Base-by-base conservation (phyloP, 495 filamentous ascomycete species). In the Delitschia confertaspora region DNA sequence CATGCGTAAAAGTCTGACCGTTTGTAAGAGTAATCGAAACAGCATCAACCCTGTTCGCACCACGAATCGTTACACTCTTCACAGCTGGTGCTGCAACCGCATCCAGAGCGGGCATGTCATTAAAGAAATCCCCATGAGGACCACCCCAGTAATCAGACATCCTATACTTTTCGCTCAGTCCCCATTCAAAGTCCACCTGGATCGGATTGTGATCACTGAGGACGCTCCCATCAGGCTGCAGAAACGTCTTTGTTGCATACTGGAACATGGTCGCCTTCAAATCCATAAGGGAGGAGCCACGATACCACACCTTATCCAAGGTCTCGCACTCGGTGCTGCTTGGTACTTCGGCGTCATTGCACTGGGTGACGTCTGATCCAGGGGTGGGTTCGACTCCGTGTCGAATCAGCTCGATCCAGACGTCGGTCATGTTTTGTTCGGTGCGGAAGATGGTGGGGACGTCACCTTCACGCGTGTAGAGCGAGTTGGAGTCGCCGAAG, bases 161-260 rank as follows among this genome's bases (percentile, higher is more conserved):
- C 11, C 69, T 63, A 30, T 73, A 56, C 2, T 54, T 51, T 3
- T 44, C 36, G 1, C 65, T 64, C 6, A 63, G 46, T 5, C 62
- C 47, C 71, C 73, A 80, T 62, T 2, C 6, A 42, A 79, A 74
- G 40, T 71, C 69, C 0, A 71, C 69, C 3, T 65, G 56, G 23
- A 80, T 59, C 0, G 77, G 75, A 48, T 80, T 78, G 38, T 82
- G 76, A 51, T 81, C 77, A 4, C 71, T 74, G 19, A 83, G 63
- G 6, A 79, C 60, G 23, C 57, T 60, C 1, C 73, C 73, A 53
- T 73, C 53, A 1, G 63, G 42, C 54, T 75, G 68, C 1, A 76
- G 57, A 58, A 80, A 82, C 14, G 57, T 56, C 7, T 47, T 22
- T 35, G 63, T 64, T 14, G 65, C 73, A 45, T 80, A 80, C 39